Percentiles rank a stretch among this genome's conserved stretches.
These are phyloP conservation scores for Pseudogymnoascus pannorum DNA, from an alignment of 2,329 filamentous ascomycete genomes.

Conservation along the genomic window DNA sequence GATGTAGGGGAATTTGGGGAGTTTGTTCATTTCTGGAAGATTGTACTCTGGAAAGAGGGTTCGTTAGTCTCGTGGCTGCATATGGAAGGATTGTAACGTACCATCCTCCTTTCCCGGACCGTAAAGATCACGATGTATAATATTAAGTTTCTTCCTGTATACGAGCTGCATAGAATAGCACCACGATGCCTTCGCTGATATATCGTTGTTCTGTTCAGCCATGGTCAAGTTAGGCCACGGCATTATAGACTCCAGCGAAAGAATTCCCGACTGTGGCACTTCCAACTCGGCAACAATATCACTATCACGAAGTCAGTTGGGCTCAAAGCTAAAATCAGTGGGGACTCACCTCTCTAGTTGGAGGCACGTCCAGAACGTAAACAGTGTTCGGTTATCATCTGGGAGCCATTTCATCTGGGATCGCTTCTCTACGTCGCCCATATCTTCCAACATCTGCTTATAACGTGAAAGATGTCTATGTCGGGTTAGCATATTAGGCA, in stretches of 20 bases:
- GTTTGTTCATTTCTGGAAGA: background rate
- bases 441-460: background rate
- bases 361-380: constrained; percentile 89
- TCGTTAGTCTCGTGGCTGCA: background rate
- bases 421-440: background rate
- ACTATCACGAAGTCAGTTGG: constrained; percentile 37
- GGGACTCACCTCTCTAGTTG: constrained; percentile 72
- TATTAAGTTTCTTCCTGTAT: constrained; percentile 57
- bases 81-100: constrained; percentile 9
- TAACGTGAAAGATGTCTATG: background rate
- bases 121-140: constrained; percentile 43
- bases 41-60: background rate
- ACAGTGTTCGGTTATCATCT: constrained; percentile 56
- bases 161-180: constrained; percentile 59
- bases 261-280: constrained; percentile 51
- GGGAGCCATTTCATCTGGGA: background rate
- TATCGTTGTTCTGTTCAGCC: constrained; percentile 36
- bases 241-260: constrained; percentile 57
- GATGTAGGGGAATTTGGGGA: constrained; percentile 37
- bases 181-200: constrained; percentile 43
- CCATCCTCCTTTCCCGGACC: constrained; percentile 18
- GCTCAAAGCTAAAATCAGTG: background rate
- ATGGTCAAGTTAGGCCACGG: constrained; percentile 54
- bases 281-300: constrained; percentile 85
- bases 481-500: background rate